phyloP scores from a whole-genome alignment of 495 filamentous ascomycete species.

The Xylaria scruposa region DNA sequence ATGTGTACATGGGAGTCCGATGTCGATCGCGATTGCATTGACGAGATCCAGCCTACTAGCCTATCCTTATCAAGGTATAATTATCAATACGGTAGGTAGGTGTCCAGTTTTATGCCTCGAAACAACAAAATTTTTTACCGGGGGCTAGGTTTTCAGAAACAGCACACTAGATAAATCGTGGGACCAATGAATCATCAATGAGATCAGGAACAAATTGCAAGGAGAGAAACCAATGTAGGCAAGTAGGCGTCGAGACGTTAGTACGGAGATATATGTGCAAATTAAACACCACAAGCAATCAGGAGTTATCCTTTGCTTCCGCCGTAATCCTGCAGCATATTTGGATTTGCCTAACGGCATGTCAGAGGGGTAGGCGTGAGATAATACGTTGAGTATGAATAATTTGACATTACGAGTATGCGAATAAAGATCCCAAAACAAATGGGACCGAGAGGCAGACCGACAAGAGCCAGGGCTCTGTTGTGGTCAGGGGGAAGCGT shows the following conservation, averaged over 20 bases:
- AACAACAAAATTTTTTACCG: conserved; percentile 15
- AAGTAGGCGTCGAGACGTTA: background rate
- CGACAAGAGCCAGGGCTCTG: background rate
- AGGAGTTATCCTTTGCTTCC: background rate
- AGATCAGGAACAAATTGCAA: background rate
- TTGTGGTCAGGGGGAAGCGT: background rate
- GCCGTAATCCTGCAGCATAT: conserved; percentile 9
- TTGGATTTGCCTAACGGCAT: background rate
- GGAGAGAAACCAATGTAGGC: background rate
- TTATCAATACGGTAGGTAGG: background rate
- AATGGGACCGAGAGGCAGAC: conserved; percentile 22
- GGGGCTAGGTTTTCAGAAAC: conserved; percentile 4
- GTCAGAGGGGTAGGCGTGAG: conserved; percentile 14
- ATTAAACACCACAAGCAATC: background rate
- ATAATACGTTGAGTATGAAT: background rate
- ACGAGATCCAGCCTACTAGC: conserved; percentile 7
- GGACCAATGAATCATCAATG: conserved; percentile 1
- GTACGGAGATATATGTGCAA: conserved; percentile 15
- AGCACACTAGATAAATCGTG: conserved; percentile 6
- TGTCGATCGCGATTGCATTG: conserved; percentile 20
- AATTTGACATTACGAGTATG: conserved; percentile 10
- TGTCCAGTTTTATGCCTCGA: conserved; percentile 7
- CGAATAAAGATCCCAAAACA: conserved; percentile 12
- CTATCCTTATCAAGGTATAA: conserved; percentile 14
- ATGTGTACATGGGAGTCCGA: conserved; percentile 7